Conservation (phyloP, 257 asterid species). For the Mentha longifolia region DNA sequence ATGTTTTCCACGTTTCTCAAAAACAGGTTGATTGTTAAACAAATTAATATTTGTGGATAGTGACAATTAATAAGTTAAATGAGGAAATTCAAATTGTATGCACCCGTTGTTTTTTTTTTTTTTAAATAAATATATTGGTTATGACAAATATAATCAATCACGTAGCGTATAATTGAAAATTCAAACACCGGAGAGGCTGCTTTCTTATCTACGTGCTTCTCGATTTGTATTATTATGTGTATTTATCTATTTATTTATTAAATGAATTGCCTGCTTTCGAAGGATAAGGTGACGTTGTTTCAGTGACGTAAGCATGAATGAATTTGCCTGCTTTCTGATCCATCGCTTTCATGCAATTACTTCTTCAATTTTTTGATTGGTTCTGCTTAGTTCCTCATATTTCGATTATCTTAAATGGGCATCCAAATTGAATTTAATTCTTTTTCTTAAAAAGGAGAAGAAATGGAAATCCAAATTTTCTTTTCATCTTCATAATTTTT, state of each 20-base stretch:
- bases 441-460: too few species aligned
- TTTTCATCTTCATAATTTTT: too few species aligned
- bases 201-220: not conserved
- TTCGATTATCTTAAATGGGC: too few species aligned
- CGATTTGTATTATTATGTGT: not conserved
- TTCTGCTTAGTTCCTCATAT: too few species aligned
- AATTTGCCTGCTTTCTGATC: too few species aligned
- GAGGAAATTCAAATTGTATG: not conserved
- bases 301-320: not conserved
- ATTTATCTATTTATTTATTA: not conserved
- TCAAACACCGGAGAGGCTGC: too few species aligned
- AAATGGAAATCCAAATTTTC: too few species aligned
- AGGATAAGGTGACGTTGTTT: conserved; percentile 1
- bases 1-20: not conserved
- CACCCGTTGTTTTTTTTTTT: too few species aligned
- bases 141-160: too few species aligned
- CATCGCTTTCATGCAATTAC: not conserved
- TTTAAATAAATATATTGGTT: too few species aligned
- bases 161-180: too few species aligned
- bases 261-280: not conserved
- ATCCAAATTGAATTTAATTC: too few species aligned
- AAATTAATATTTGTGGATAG: not conserved
- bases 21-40: not conserved
- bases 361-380: not conserved
- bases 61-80: not conserved